These are phyloP conservation scores for Amanita rimosa DNA, from an alignment of 768 basidiomycete species.

Conservation along the genomic window DNA sequence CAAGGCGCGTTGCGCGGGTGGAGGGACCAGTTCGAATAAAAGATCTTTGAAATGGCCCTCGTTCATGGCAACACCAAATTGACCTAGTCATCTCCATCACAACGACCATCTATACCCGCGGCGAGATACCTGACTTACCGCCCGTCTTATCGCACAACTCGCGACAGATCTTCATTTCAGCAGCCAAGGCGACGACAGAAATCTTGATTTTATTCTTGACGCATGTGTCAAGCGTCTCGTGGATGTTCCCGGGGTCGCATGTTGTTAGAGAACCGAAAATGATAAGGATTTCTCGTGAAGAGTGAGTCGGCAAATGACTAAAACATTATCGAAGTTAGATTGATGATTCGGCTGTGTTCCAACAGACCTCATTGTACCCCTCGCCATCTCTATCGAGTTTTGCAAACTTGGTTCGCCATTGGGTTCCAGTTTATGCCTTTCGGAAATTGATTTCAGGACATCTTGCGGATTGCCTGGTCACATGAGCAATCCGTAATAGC, in stretches of 20 bases:
- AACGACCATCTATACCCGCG: slow-evolving; percentile 4
- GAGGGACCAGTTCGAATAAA: slow-evolving; percentile 90
- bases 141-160: slow-evolving; percentile 87
- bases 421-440: slow-evolving; percentile 84
- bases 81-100: slow-evolving; percentile 31
- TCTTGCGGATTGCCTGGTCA: slow-evolving; percentile 86
- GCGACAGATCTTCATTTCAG: slow-evolving; percentile 97
- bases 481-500: not conserved
- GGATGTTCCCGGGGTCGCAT: slow-evolving; percentile 94
- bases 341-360: not conserved
- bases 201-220: slow-evolving; percentile 79
- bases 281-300: slow-evolving; percentile 89
- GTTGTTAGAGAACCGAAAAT: slow-evolving; percentile 95
- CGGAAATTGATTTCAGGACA: slow-evolving; percentile 75
- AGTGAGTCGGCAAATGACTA: slow-evolving; percentile 96
- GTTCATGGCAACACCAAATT: slow-evolving; percentile 96
- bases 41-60: slow-evolving; percentile 96
- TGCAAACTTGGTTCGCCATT: slow-evolving; percentile 91
- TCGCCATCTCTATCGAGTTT: slow-evolving; percentile 96
- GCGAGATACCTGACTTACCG: slow-evolving; percentile 37
- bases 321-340: slow-evolving; percentile 2
- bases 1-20: slow-evolving; percentile 61
- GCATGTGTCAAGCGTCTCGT: slow-evolving; percentile 84
- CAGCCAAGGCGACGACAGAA: slow-evolving; percentile 87
- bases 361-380: slow-evolving; percentile 78